phyloP scores from a whole-genome alignment of 139 green algal species.

The Chlorella vulgaris region DNA sequence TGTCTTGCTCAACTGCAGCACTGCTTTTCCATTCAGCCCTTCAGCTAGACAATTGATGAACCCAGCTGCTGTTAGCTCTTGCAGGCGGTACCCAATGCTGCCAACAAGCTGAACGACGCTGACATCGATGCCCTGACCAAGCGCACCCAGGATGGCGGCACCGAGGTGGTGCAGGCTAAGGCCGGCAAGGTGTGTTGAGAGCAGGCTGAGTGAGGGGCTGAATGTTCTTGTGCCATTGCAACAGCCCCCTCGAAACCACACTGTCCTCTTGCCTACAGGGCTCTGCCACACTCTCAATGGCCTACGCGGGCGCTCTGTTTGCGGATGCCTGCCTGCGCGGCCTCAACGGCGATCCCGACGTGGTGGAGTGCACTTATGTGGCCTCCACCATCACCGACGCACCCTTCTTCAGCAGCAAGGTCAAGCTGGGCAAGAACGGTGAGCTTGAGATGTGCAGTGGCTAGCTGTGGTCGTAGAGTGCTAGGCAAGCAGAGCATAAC shows the following conservation, averaged over 20 bases:
- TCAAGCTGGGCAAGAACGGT: conserved; percentile 85
- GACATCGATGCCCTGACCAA: conserved; percentile 94
- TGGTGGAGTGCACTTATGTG: conserved; percentile 92
- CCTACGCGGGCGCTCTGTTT: conserved; percentile 96
- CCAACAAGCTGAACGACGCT: conserved; percentile 67
- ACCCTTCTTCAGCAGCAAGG: conserved; percentile 95
- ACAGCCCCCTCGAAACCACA: too few relatives aligned
- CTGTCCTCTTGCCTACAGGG: not conserved
- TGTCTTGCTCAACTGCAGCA: too few relatives aligned
- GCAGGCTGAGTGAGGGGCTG: not conserved
- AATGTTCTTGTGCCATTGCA: not conserved
- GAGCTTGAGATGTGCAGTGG: not conserved
- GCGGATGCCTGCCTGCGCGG: conserved; percentile 91
- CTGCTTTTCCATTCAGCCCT: too few relatives aligned
- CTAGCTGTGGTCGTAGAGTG: not conserved
- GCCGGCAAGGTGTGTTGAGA: conserved; percentile 65
- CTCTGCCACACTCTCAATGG: conserved; percentile 96
- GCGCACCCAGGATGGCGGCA: conserved; percentile 98
- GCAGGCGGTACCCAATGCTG: conserved; percentile 53
- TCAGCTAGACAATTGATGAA: too few relatives aligned
- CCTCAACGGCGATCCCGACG: conserved; percentile 83
- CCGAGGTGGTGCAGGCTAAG: conserved; percentile 97
- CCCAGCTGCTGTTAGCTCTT: not conserved
- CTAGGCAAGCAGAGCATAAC: not conserved
- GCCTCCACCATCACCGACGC: conserved; percentile 79